Base-by-base conservation (phyloP, 768 basidiomycete genomes). In the Suillus discolor region DNA sequence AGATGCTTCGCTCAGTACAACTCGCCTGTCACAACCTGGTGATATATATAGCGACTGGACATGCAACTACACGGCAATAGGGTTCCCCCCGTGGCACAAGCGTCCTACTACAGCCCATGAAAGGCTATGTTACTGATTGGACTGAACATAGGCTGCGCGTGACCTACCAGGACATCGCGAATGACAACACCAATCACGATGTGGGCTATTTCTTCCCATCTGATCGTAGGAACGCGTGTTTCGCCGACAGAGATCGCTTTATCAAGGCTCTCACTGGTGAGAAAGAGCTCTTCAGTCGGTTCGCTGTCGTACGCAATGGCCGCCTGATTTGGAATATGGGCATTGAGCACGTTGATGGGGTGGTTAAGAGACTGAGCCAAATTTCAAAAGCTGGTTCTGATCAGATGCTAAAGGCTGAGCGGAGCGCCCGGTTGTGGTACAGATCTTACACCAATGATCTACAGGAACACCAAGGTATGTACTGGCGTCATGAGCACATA, bases 101-200 rank as follows among this genome's bases (percentile, higher is more conserved):
- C 18, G 54, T 45, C 51, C 62, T 34, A 60, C 38, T n/a, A 16
- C 49, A 28, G 25, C 38, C 13, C 66, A 81, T 61, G 79, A 87
- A 67, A 80, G 84, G 66, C 66, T 88, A 53, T 89, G 88, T 87
- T 84, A 80, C 41, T 45, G 20, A 3, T n/a, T 45, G 44, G 44
- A 45, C 8, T 45, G 9, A 45, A 18, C 9, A 45, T 6, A 11
- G n/a, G n/a, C n/a, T n/a, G n/a, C 20, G 8, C 7, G 44, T 45
- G 4, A 9, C 0, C 44, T 45, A 45, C 2, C 8, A 45, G 9
- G 20, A 45, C 8, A 45, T 45, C 11, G 20, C 4, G 9, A 20
- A 45, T 11, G 18, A 45, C 44, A n/a, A 11, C n/a, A 45, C 8
- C 20, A 45, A 45, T 20, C 44, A 45, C 20, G 9, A 45, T n/a